Base-by-base conservation (phyloP, 768 basidiomycete genomes). In the Agrocybe pediades region DNA sequence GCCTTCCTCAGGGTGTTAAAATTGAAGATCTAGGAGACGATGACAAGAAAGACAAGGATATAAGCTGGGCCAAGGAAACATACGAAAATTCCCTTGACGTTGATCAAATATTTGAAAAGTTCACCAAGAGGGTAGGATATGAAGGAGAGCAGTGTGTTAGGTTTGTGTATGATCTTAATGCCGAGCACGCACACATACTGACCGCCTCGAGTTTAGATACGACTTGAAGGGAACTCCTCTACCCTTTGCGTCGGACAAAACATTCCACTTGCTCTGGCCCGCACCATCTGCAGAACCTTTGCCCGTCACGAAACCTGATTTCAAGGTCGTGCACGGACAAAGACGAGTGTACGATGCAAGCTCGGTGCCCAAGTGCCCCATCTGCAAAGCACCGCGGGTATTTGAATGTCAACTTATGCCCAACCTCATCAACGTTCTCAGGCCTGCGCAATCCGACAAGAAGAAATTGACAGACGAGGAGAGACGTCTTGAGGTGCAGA, bases 391-490 rank as follows among this genome's bases (percentile, higher is more conserved):
- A 2, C 73, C 72, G 41, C 81, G 93, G 15, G 80, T 87, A 19
- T 98, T 97, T 67, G 96, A 98, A 68, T 90, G 90, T 62, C 96
- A 98, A 68, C 76, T 98, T 49, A 96, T 95, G 85, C 96, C 96
- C 1, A 92, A 94, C 65, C 73, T 98, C 48, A 94, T 98, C 67
- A 90, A 90, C 47, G 71, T 92, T 13, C 74, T 97, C 13, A 74
- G 77, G 46, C 46, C 59, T n/a, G 47, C 60, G 4, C 65, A 66
- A 17, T 17, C 45, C 26, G 51, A 65, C 33, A 62, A 56, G 11
- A 59, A 61, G 21, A 74, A 73, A 41, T 54, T 78, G 64, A 80
- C 82, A 7, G 89, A 91, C 41, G 88, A 85, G 62, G 86, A 91
- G 67, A 75, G 90, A 62, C 78, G 82, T 57, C 80, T 80, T 59